Evolutionary conservation across 192 early-diverging fungal genomes (phyloP).

Genomic region (Coemansia asiatica): DNA sequence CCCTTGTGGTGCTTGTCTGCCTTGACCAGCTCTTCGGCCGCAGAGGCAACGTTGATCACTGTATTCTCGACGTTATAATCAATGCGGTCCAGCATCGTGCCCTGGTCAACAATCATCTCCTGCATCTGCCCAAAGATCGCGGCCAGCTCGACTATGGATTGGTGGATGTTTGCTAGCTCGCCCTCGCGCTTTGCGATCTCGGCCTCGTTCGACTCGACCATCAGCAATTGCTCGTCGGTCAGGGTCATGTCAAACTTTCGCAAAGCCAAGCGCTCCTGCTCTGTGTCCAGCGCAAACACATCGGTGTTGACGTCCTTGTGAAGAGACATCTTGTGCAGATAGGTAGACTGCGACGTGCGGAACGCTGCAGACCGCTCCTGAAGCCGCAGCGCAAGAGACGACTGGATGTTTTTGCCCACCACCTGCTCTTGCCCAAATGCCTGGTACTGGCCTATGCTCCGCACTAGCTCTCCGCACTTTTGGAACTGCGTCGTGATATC

Average conservation of each 20-base stretch:
- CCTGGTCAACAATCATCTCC: slow-evolving; percentile 96
- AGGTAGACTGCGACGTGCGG: slow-evolving; percentile 83
- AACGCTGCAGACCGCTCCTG: slow-evolving; percentile 83
- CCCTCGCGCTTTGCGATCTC: slow-evolving; percentile 81
- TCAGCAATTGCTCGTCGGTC: slow-evolving; percentile 80
- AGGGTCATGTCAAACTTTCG: slow-evolving; percentile 60
- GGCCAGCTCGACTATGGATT: slow-evolving; percentile 85
- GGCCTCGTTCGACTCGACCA: slow-evolving; percentile 74
- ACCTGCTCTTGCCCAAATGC: slow-evolving; percentile 61
- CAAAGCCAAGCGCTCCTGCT: slow-evolving; percentile 43
- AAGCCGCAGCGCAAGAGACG: slow-evolving; percentile 81
- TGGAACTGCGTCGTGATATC: slow-evolving; percentile 91
- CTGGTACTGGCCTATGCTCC: slow-evolving; percentile 63
- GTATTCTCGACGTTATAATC: slow-evolving; percentile 96
- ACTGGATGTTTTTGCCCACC: slow-evolving; percentile 85
- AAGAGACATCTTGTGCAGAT: slow-evolving; percentile 68
- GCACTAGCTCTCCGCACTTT: slow-evolving; percentile 74
- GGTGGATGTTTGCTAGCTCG: slow-evolving; percentile 90
- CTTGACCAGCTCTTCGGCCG: slow-evolving; percentile 78
- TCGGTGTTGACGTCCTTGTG: slow-evolving; percentile 50
- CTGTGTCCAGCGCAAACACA: slow-evolving; percentile 44
- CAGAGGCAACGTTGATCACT: slow-evolving; percentile 74
- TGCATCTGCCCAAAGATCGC: slow-evolving; percentile 93
- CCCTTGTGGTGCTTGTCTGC: slow-evolving; percentile 80
- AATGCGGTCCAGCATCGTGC: slow-evolving; percentile 93